phyloP scores from a whole-genome alignment of 192 early-diverging fungal species.

The Coemansia sp. region DNA sequence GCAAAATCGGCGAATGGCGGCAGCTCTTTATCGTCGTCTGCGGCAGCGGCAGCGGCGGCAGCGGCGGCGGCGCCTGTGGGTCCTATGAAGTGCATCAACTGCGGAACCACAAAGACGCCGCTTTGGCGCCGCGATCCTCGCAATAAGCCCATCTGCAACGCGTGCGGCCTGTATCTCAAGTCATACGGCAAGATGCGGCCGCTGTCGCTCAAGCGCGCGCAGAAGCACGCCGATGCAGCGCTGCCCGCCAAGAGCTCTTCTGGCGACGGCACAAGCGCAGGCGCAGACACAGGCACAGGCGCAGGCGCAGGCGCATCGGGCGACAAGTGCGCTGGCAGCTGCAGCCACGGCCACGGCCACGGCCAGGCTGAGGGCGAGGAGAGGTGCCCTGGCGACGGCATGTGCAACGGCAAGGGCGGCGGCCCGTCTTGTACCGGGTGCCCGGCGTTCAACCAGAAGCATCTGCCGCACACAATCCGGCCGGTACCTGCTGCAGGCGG shows the following conservation, averaged over 20 bases:
- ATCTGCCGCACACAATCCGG: slow-evolving; percentile 42
- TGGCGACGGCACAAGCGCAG: too few relatives aligned
- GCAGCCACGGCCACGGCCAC: not conserved
- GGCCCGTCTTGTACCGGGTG: slow-evolving; percentile 70
- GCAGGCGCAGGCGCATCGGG: not conserved
- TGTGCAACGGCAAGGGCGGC: slow-evolving; percentile 73
- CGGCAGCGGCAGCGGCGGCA: not conserved
- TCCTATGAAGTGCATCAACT: slow-evolving; percentile 66
- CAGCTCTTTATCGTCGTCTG: not conserved
- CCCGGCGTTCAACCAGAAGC: slow-evolving; percentile 69
- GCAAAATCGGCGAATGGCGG: not conserved
- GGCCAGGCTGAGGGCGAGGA: slow-evolving; percentile 31
- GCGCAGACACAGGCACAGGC: too few relatives aligned
- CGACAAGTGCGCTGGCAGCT: not conserved
- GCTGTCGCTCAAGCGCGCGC: slow-evolving; percentile 42
- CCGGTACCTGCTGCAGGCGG: not conserved
- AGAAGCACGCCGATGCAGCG: slow-evolving; percentile 22
- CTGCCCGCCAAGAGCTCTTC: too few relatives aligned
- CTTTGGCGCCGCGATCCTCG: slow-evolving; percentile 74
- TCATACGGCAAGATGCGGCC: slow-evolving; percentile 54
- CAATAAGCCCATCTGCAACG: slow-evolving; percentile 78
- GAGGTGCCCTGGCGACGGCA: slow-evolving; percentile 73
- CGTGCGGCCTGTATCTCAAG: slow-evolving; percentile 62
- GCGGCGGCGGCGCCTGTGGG: slow-evolving; percentile 17
- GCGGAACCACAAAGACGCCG: slow-evolving; percentile 73